Base-by-base conservation (phyloP, 768 basidiomycete species). In the Panaeolus cyanescens region DNA sequence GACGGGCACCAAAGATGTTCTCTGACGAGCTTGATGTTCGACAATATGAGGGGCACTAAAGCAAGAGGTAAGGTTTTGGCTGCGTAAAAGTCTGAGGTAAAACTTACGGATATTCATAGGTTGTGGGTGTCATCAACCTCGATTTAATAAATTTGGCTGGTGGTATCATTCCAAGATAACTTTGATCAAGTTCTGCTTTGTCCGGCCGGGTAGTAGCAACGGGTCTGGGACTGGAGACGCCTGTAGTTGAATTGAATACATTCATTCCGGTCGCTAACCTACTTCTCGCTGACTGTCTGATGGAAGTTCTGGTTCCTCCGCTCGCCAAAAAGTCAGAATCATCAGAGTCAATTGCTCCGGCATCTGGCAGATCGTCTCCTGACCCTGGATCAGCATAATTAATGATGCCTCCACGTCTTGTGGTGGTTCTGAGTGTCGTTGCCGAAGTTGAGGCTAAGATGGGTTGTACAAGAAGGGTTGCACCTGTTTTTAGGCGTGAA, bases 381-480 rank as follows among this genome's bases (percentile, higher is more conserved):
- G 91, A 93, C 0, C 86, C 92, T 22, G 92, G 89, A 60, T 96
- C 94, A 0, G 92, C 87, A 62, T 96, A 96, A 76, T 95, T 95
- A 64, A 95, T 82, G 56, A 85, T 80, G n/a, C 84, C 85, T 19
- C 87, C 86, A 19, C 89, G 83, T 55, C 90, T 81, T 37, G 80
- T 82, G 2, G 83, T 74, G 1, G 80, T 71, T n/a, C 85, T 79
- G 1, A 74, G 70, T 32, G 69, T 67, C 3, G 75, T 73, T 7
- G 80, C 65, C 1, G 85, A 69, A 7, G 82, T 65, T n/a, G 78
- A 64, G 4, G 77, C 67, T 53, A 82, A 63, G 67, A 93, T 85
- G 19, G 97, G 97, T 69, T 99, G 97, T 75, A 99, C 83, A 65
- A 99, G 86, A 5, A 95, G 85, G 0, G 93, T 91, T 3, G 90